These are phyloP conservation scores for Bathelium albidoporum DNA, from an alignment of 495 filamentous ascomycete species.

Conservation along the genomic window DNA sequence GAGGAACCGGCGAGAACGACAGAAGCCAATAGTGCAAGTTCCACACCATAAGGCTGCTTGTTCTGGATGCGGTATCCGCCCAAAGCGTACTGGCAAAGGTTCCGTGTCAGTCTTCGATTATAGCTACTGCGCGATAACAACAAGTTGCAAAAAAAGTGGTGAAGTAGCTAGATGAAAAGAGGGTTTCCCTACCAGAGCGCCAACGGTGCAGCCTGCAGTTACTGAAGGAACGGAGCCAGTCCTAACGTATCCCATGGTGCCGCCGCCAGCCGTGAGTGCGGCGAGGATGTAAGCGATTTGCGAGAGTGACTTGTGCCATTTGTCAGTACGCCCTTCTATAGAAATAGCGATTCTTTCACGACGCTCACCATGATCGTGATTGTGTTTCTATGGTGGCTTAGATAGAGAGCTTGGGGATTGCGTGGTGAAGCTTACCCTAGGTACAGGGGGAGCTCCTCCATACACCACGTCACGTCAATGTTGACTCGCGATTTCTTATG, in stretches of 20 bases:
- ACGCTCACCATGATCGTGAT: background rate
- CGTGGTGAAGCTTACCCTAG: no score
- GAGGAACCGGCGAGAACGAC: conserved; percentile 69
- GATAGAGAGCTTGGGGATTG: no score
- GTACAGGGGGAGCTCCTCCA: no score
- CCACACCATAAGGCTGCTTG: conserved; percentile 35
- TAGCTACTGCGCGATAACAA: background rate
- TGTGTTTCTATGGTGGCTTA: conserved; percentile 4
- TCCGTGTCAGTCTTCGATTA: background rate
- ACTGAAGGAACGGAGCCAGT: conserved; percentile 81
- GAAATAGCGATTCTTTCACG: background rate
- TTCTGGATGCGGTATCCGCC: conserved; percentile 59
- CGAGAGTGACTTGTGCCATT: conserved; percentile 26
- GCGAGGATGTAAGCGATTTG: conserved; percentile 64
- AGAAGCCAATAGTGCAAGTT: conserved; percentile 53
- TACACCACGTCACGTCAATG: background rate
- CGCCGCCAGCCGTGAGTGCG: conserved; percentile 73
- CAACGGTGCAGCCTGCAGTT: conserved; percentile 71
- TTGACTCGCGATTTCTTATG: background rate
- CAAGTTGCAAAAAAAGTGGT: background rate
- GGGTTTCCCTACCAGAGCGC: conserved; percentile 40
- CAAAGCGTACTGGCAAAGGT: conserved; percentile 44
- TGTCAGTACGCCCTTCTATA: background rate
- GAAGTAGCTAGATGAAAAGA: conserved; percentile 3
- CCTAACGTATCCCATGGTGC: conserved; percentile 70